phyloP scores from a whole-genome alignment of 495 filamentous ascomycete species.

The Lophium mytilinum region DNA sequence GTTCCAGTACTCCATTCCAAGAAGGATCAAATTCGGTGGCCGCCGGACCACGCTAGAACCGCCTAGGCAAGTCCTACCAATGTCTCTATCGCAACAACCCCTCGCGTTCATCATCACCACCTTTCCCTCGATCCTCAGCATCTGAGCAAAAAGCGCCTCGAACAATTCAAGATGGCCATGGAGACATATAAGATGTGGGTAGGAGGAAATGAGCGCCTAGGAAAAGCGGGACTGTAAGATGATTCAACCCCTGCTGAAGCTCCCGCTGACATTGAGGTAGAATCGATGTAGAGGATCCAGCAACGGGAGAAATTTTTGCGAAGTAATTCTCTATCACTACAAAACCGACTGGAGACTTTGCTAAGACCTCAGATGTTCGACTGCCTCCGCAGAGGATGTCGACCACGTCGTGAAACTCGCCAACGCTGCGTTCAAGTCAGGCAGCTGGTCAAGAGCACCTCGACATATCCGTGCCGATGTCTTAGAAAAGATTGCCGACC shows the following conservation, averaged over 20 bases:
- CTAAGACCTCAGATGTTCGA: slow-evolving; percentile 36
- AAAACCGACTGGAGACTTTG: too few species aligned
- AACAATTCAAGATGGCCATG: slow-evolving; percentile 1
- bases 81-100: too few species aligned
- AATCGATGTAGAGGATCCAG: slow-evolving; percentile 14
- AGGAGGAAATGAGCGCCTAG: slow-evolving; percentile 2
- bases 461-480: slow-evolving; percentile 41
- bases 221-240: slow-evolving; percentile 18
- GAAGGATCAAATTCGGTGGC: too few species aligned
- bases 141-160: too few species aligned
- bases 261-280: not conserved
- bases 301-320: slow-evolving; percentile 20
- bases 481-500: slow-evolving; percentile 46
- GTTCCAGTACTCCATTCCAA: too few species aligned
- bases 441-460: slow-evolving; percentile 44
- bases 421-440: slow-evolving; percentile 44
- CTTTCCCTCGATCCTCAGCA: too few species aligned
- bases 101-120: too few species aligned
- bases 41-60: too few species aligned
- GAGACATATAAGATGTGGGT: slow-evolving; percentile 14
- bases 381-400: slow-evolving; percentile 44
- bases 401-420: slow-evolving; percentile 39
- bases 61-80: too few species aligned
- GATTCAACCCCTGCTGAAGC: not conserved
- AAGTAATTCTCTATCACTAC: too few species aligned